Percentiles rank a stretch among this genome's conserved stretches.
These are phyloP conservation scores for Urostyla sp. DNA, from an alignment of 73 alveolate species.

Conservation along the genomic window DNA sequence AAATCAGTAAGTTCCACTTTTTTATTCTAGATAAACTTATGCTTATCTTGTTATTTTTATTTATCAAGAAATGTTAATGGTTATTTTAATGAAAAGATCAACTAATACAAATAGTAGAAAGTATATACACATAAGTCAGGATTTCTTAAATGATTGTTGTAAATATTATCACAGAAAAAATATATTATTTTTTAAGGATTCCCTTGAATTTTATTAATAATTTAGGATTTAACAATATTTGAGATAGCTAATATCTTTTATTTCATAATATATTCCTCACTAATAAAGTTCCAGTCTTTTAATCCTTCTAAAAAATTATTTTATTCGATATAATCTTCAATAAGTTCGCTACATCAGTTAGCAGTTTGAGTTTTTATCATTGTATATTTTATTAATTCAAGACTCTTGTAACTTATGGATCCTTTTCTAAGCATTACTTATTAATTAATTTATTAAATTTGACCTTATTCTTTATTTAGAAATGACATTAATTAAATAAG, in stretches of 20 bases:
- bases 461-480: constrained; percentile 36
- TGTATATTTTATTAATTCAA: neutral
- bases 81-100: constrained; percentile 2
- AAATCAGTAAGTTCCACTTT: constrained; percentile 24
- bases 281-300: constrained; percentile 14
- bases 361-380: neutral
- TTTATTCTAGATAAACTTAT: constrained; percentile 30
- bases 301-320: constrained; percentile 14
- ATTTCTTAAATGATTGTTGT: constrained; percentile 25
- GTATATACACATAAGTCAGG: constrained; percentile 28
- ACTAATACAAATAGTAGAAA: constrained; percentile 33
- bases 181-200: constrained; percentile 10
- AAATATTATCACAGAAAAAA: constrained; percentile 39
- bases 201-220: constrained; percentile 37
- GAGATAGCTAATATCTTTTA: constrained; percentile 44
- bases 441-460: neutral
- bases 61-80: constrained; percentile 15
- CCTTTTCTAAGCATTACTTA: neutral
- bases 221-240: constrained; percentile 13
- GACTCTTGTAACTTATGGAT: neutral
- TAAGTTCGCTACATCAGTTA: constrained; percentile 22
- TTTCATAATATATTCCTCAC: constrained; percentile 32
- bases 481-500: neutral
- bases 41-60: too few relatives aligned
- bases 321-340: constrained; percentile 33